A percentile compares a stretch with the other conserved stretches of the same genome.
These are phyloP conservation scores for Stygiomarasmius scandens DNA, from an alignment of 1,284 basidiomycete genomes.

Conservation along the genomic window DNA sequence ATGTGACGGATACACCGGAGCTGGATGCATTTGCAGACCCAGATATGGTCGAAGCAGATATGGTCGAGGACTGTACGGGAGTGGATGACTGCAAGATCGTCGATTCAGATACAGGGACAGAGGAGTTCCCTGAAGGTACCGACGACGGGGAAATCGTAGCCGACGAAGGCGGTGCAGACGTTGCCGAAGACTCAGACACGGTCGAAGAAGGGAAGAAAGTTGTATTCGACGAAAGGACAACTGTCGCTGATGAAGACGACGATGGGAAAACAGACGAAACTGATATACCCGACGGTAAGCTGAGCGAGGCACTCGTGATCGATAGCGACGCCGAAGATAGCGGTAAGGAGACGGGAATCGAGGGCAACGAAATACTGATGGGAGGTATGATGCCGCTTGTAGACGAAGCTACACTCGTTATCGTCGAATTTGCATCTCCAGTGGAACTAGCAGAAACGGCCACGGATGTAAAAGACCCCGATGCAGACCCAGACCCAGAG, in stretches of 20 bases:
- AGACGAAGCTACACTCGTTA: neutral
- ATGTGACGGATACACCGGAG: neutral
- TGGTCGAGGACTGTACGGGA: no score
- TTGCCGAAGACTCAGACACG: neutral
- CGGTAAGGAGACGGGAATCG: neutral
- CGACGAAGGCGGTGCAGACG: neutral
- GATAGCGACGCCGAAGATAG: constrained; percentile 2
- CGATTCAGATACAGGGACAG: neutral
- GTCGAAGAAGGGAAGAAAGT: neutral
- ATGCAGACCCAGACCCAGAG: no score
- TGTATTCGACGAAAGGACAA: neutral
- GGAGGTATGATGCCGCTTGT: no score
- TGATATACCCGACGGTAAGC: no score
- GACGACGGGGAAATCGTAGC: neutral
- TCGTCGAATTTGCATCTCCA: neutral
- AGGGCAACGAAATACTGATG: no score
- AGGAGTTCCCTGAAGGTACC: neutral
- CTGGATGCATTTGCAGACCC: neutral
- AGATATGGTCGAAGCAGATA: no score
- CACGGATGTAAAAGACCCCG: no score
- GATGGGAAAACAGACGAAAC: neutral
- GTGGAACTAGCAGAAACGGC: neutral
- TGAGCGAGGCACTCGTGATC: neutral
- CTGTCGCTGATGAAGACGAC: neutral
- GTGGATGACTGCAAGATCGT: neutral